A percentile compares a stretch with the other conserved stretches of the same genome.
These are phyloP conservation scores for Cyberlindnera petersonii DNA, from an alignment of 805 yeast species.

Conservation along the genomic window DNA sequence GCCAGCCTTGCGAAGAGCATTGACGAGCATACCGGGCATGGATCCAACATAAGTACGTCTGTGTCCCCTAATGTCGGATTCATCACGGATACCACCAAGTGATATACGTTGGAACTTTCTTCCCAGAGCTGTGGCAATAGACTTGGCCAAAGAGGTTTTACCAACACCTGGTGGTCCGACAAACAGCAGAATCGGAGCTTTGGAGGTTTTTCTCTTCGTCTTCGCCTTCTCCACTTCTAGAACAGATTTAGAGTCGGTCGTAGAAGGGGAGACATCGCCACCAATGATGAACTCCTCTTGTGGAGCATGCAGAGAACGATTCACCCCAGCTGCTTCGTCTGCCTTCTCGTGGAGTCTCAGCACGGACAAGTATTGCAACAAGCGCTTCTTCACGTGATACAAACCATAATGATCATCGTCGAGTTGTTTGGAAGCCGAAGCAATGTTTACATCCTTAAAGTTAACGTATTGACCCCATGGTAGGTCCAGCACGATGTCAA, in stretches of 20 bases:
- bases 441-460: constrained; percentile 41
- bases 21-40: constrained; percentile 80
- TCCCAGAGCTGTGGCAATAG: constrained; percentile 70
- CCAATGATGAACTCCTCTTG: constrained; percentile 23
- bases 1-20: constrained; percentile 70
- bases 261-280: constrained; percentile 1
- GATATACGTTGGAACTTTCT: constrained; percentile 76
- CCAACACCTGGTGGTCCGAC: constrained; percentile 97
- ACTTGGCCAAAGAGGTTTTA: constrained; percentile 80
- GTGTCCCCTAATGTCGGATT: constrained; percentile 87
- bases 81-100: constrained; percentile 84
- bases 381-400: constrained; percentile 65
- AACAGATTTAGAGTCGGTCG: constrained; percentile 3
- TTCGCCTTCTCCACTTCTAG: constrained; percentile 3
- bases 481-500: constrained; percentile 61
- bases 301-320: constrained; percentile 2
- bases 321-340: constrained; percentile 5
- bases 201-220: constrained; percentile 21
- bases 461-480: constrained; percentile 46
- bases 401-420: constrained; percentile 81
- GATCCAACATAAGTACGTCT: constrained; percentile 90
- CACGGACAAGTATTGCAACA: constrained; percentile 77
- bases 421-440: constrained; percentile 49
- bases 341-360: constrained; percentile 45
- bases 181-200: constrained; percentile 72